Conservation (phyloP, 148 eudicot species). For the Gaultheria prostrata region DNA sequence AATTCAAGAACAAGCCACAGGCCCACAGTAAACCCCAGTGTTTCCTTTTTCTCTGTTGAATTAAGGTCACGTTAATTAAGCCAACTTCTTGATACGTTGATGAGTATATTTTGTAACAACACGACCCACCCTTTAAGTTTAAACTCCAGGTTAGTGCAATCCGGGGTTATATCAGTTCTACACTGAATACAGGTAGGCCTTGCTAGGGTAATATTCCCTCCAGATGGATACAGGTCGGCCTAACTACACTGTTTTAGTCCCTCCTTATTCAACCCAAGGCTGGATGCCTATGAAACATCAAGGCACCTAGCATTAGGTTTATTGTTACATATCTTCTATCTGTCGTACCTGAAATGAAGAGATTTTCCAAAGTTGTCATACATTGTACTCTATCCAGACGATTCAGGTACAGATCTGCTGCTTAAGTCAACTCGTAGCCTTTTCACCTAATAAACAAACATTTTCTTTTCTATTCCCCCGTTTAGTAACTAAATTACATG, state of each 20-base stretch:
- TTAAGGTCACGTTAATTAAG: neutral
- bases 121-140: neutral
- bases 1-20: neutral
- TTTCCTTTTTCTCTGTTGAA: neutral
- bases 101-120: neutral
- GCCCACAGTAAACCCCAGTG: neutral
- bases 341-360: constrained; percentile 54
- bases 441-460: neutral
- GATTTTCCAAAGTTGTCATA: constrained; percentile 12
- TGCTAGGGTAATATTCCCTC: neutral
- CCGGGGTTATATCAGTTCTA: neutral
- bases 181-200: neutral
- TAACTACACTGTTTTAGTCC: neutral
- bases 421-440: no score
- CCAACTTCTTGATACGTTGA: neutral
- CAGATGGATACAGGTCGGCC: neutral
- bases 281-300: neutral
- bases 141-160: neutral
- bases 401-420: neutral
- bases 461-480: neutral
- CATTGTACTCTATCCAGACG: neutral
- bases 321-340: constrained; percentile 65
- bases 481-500: neutral
- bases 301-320: neutral
- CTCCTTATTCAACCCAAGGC: neutral